A percentile compares a stretch with the other conserved stretches of the same genome.
Evolutionary conservation across 148 eudicot species (phyloP).

Genomic region (Amaranthus cruentus): DNA sequence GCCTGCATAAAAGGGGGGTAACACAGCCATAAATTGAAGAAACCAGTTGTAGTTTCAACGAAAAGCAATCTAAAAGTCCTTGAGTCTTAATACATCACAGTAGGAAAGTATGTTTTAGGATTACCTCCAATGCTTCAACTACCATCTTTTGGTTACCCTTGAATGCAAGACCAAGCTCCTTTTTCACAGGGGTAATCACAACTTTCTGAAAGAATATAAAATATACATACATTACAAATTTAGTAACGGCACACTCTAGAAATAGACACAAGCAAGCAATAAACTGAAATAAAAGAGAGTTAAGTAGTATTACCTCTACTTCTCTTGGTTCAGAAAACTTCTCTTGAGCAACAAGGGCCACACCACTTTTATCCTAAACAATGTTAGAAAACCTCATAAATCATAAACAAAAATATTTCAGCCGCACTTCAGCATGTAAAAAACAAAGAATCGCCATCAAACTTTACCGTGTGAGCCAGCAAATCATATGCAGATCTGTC

Average conservation of each 20-base stretch:
- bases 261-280: not conserved
- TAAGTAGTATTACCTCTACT: conserved; percentile 58
- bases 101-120: not conserved
- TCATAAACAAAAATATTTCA: not conserved
- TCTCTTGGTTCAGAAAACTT: conserved; percentile 76
- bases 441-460: not conserved
- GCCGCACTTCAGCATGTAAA: not conserved
- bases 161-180: conserved; percentile 90
- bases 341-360: conserved; percentile 83
- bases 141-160: conserved; percentile 88
- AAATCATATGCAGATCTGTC: conserved; percentile 93
- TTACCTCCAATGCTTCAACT: conserved; percentile 92
- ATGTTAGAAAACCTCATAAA: not conserved
- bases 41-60: too few relatives aligned
- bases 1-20: conserved; percentile 38
- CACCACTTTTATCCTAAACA: conserved; percentile 79
- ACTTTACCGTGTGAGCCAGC: conserved; percentile 78
- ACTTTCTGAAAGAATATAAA: conserved; percentile 55
- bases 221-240: not conserved
- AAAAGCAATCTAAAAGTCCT: too few relatives aligned
- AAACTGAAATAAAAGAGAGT: not conserved
- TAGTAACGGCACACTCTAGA: not conserved
- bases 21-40: not conserved
- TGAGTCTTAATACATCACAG: too few relatives aligned
- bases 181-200: conserved; percentile 73